Evolutionary conservation across 202 grass and related monocot genomes (phyloP).

Genomic region (Zoysia matrella): DNA sequence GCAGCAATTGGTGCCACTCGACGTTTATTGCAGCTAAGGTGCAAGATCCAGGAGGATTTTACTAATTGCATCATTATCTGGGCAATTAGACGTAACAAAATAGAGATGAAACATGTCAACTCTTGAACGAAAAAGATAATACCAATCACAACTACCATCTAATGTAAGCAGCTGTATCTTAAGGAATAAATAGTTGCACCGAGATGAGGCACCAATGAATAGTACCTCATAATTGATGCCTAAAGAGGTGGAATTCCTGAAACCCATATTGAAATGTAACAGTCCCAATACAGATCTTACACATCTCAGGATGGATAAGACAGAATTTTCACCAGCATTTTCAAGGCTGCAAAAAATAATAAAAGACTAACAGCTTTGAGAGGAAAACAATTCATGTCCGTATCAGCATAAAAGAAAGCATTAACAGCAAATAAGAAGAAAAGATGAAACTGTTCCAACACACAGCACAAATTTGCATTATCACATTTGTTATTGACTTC

Average conservation of each 20-base stretch:
- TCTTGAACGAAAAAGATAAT: slow-evolving; percentile 6
- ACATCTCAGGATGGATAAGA: slow-evolving; percentile 78
- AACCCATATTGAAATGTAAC: slow-evolving; percentile 42
- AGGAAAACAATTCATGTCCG: background rate
- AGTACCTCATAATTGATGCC: slow-evolving; percentile 76
- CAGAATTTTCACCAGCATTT: slow-evolving; percentile 85
- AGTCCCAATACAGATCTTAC: slow-evolving; percentile 80
- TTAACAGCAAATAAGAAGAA: slow-evolving; percentile 29
- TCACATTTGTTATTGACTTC: slow-evolving; percentile 11
- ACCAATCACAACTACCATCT: slow-evolving; percentile 21
- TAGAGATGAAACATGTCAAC: slow-evolving; percentile 14
- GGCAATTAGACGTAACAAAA: slow-evolving; percentile 17
- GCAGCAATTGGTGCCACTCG: slow-evolving; percentile 93
- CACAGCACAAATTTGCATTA: slow-evolving; percentile 31
- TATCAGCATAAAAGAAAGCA: slow-evolving; percentile 13
- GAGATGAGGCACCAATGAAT: slow-evolving; percentile 11
- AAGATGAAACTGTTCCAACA: slow-evolving; percentile 7
- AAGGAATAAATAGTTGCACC: slow-evolving; percentile 5
- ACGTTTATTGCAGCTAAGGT: slow-evolving; percentile 93
- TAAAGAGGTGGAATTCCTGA: slow-evolving; percentile 37
- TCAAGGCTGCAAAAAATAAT: slow-evolving; percentile 69
- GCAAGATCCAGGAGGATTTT: slow-evolving; percentile 86
- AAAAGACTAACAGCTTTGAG: slow-evolving; percentile 28
- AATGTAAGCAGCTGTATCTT: slow-evolving; percentile 22
- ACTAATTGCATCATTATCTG: slow-evolving; percentile 90